phyloP scores from a whole-genome alignment of 2,329 filamentous ascomycete species.

The Acrocalymma vagum region DNA sequence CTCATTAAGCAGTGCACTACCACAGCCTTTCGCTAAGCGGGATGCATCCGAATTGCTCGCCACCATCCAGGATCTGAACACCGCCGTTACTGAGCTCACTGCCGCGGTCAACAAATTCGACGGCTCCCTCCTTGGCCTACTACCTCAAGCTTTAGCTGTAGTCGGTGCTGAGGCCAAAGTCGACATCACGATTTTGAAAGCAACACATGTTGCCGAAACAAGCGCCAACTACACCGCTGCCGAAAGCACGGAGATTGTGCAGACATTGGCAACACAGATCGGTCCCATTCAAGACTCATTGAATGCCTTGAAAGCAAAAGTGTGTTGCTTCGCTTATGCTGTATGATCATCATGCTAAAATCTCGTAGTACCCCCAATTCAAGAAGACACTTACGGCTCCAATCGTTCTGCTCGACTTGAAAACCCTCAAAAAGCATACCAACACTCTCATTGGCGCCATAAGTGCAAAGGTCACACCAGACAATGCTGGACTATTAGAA shows the following conservation, averaged over 20 bases:
- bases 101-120: conserved; percentile 30
- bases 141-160: conserved; percentile 30
- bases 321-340: conserved; percentile 1
- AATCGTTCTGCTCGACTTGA: conserved; percentile 28
- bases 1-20: too few relatives aligned
- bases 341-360: conserved; percentile 1
- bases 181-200: conserved; percentile 25
- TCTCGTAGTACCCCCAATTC: conserved; percentile 25
- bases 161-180: conserved; percentile 23
- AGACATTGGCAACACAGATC: conserved; percentile 19
- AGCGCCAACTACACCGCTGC: conserved; percentile 23
- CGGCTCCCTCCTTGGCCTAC: conserved; percentile 19
- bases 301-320: conserved; percentile 21
- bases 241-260: conserved; percentile 25
- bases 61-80: conserved; percentile 23
- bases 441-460: conserved; percentile 25
- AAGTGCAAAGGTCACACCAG: conserved; percentile 21
- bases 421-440: conserved; percentile 30
- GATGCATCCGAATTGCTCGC: conserved; percentile 19
- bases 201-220: conserved; percentile 15
- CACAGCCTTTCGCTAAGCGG: too few relatives aligned
- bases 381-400: conserved; percentile 29
- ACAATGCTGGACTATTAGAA: conserved; percentile 14
- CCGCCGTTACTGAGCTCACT: conserved; percentile 22
- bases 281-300: conserved; percentile 22